A percentile compares a stretch with the other conserved stretches of the same genome.
These are phyloP conservation scores for Rubia occidens DNA, from an alignment of 305 asterid species.

Conservation along the genomic window DNA sequence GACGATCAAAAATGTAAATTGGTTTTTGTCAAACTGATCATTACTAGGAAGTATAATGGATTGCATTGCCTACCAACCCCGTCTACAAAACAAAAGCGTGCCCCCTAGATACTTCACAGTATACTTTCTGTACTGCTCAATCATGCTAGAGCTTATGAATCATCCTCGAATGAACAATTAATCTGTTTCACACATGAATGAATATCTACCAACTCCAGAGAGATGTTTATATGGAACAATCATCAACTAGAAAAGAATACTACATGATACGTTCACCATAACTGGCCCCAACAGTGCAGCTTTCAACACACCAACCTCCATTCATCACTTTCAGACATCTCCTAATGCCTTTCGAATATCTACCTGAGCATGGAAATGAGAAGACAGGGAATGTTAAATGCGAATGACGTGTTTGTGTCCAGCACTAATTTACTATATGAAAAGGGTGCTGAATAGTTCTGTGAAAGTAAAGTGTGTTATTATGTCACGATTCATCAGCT, in stretches of 20 bases:
- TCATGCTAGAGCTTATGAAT: not conserved
- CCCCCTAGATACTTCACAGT: too few relatives aligned
- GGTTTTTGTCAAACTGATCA: too few relatives aligned
- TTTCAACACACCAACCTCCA: not conserved
- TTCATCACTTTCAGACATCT: slow-evolving; percentile 31
- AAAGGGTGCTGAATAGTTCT: not conserved
- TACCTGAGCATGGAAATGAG: slow-evolving; percentile 34
- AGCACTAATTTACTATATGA: too few relatives aligned
- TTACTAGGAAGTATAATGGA: too few relatives aligned
- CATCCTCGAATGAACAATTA: not conserved
- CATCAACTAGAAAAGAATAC: too few relatives aligned
- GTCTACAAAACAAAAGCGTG: too few relatives aligned
- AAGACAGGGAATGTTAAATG: not conserved
- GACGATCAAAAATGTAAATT: too few relatives aligned
- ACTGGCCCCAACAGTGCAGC: not conserved
- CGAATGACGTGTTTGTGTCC: not conserved
- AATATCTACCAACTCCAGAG: not conserved
- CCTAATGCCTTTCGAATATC: slow-evolving; percentile 64
- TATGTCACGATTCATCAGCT: not conserved
- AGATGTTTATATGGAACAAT: not conserved
- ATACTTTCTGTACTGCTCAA: too few relatives aligned
- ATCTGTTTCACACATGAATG: not conserved
- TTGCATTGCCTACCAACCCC: too few relatives aligned
- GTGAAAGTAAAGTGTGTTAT: not conserved
- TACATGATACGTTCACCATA: not conserved